Evolutionary conservation across 2,329 filamentous ascomycete genomes (phyloP).

Genomic region (Daldinia eschscholtzii): DNA sequence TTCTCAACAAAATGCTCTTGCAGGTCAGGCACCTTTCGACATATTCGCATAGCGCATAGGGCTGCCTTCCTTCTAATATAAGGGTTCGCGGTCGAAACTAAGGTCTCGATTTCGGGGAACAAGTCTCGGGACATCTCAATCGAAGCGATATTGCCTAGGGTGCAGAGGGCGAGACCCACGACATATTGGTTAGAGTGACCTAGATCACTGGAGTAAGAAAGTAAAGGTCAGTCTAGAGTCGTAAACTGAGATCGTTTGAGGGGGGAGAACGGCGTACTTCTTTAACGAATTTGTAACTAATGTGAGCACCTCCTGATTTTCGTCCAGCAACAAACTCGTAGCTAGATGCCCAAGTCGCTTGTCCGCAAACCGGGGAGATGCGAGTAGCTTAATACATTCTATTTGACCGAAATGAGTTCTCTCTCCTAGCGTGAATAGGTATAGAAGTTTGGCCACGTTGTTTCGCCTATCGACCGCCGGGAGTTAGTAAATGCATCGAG

Average conservation of each 20-base stretch:
- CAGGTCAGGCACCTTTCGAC: conserved; percentile 95
- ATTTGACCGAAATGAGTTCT: conserved; percentile 99
- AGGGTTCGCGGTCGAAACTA: conserved; percentile 94
- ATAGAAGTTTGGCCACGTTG: conserved; percentile 98
- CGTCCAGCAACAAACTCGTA: conserved; percentile 94
- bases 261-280: conserved; percentile 73
- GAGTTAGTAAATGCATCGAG: conserved; percentile 39
- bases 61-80: conserved; percentile 98
- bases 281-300: conserved; percentile 97
- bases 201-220: conserved; percentile 75
- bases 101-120: conserved; percentile 93
- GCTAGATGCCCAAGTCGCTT: conserved; percentile 96
- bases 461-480: conserved; percentile 76
- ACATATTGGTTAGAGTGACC: conserved; percentile 99
- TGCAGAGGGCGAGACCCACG: conserved; percentile 94
- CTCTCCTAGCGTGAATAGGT: conserved; percentile 97
- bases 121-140: conserved; percentile 98
- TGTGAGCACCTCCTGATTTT: conserved; percentile 98
- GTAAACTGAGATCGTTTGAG: neutral
- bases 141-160: conserved; percentile 96
- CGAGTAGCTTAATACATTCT: conserved; percentile 96
- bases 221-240: conserved; percentile 25
- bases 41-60: conserved; percentile 99
- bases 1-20: conserved; percentile 98
- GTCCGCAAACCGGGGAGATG: conserved; percentile 96